Base-by-base conservation (phyloP, 257 asterid species). In the Cordia subcordata region DNA sequence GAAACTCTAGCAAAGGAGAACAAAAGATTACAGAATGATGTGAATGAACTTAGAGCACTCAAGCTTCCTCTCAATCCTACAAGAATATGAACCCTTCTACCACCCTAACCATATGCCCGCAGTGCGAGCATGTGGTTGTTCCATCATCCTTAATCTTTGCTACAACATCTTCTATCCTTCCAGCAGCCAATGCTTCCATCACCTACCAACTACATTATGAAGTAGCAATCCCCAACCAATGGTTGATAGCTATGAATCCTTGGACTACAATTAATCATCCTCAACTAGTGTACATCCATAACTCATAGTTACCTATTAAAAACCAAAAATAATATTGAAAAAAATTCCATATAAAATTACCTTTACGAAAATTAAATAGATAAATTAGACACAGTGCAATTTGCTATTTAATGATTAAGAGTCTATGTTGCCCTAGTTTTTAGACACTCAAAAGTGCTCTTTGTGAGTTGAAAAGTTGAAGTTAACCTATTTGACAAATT, bases 61-160 rank as follows among this genome's bases (percentile, higher is more conserved):
- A 94, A 87, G 74, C 93, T 81, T 83, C 97, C 11, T 96, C 97
- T 0, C 96, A 85, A 5, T 69, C 90, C 42, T 94, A 87, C 81
- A 86, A 83, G 99, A 88, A 90, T 63, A 82, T 87, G 97, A 84
- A 78, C 70, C 97, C 99, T 17, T 96, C 99, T 5, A 85, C 97
- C 55, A 90, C 99, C 63, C 94, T 90, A 27, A 83, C 92, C 56
- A 89, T 90, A 97, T 94, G 99, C 72, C 97, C 97, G 0, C 95
- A 88, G 35, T 94, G 99, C 61, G 93, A 94, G 77, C 95, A 95
- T 8, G 94, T 88, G 10, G 80, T 87, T 0, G 82, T 71, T 17
- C 72, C 97, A 0, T 62, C 79, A 0, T 66, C 76, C 33, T 35
- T 71, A 0, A 67, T 82, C 0, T 55, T 85, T 0, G 61, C 84